Evolutionary conservation across 805 yeast genomes (phyloP).

Genomic region (Debaryomyces maramus): DNA sequence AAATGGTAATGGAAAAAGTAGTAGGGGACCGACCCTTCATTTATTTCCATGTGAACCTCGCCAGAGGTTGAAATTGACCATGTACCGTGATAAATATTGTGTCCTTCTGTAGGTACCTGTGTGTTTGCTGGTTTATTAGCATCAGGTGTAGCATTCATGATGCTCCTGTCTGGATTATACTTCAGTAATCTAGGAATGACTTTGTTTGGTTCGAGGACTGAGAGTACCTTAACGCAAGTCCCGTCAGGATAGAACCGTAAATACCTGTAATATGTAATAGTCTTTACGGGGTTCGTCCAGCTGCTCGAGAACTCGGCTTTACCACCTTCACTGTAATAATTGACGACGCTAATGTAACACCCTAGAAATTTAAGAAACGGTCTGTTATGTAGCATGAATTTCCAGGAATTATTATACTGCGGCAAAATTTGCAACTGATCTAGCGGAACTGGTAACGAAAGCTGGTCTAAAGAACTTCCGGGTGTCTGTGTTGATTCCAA

Average conservation of each 20-base stretch:
- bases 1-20: conserved; percentile 66
- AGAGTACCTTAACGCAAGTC: conserved; percentile 62
- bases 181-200: conserved; percentile 60
- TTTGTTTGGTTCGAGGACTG: conserved; percentile 67
- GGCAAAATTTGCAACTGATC: conserved; percentile 31
- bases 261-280: conserved; percentile 87
- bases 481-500: conserved; percentile 40
- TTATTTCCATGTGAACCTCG: conserved; percentile 45
- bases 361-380: conserved; percentile 84
- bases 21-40: conserved; percentile 57
- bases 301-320: conserved; percentile 62
- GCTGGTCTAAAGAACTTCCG: conserved; percentile 32
- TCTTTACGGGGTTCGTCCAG: conserved; percentile 74
- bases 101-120: conserved; percentile 23
- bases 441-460: conserved; percentile 30
- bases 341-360: conserved; percentile 79
- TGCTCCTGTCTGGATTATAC: conserved; percentile 17
- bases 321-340: conserved; percentile 82
- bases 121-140: conserved; percentile 11
- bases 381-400: conserved; percentile 55
- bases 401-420: conserved; percentile 38
- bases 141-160: conserved; percentile 6
- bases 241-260: conserved; percentile 81
- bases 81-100: conserved; percentile 46
- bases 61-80: conserved; percentile 63